These are phyloP conservation scores for Chlorella sp. DNA, from an alignment of 139 green algal species.

Conservation along the genomic window DNA sequence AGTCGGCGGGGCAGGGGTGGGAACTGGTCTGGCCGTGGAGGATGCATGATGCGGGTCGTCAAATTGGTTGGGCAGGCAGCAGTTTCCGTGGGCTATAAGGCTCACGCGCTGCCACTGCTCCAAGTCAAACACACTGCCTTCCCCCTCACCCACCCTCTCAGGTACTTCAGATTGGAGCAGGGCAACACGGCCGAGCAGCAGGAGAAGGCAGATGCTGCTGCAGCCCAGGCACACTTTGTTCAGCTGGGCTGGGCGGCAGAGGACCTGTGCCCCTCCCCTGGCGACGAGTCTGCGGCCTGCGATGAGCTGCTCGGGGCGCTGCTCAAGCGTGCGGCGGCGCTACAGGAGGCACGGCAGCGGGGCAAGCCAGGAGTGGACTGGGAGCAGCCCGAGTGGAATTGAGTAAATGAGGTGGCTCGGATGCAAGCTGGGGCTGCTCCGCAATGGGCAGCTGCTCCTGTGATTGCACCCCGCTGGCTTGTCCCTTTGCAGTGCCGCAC, in stretches of 20 bases:
- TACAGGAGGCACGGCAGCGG: conserved; percentile 16
- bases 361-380: conserved; percentile 1
- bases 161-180: conserved; percentile 1
- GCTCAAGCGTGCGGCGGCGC: conserved; percentile 6
- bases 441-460: no score
- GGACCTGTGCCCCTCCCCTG: not conserved
- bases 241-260: conserved; percentile 42
- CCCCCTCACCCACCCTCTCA: no score
- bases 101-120: not conserved
- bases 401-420: not conserved
- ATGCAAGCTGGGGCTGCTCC: no score
- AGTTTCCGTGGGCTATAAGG: no score
- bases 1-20: no score
- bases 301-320: conserved; percentile 45
- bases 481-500: no score
- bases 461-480: no score
- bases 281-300: conserved; percentile 7
- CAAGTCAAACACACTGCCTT: no score
- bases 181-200: conserved; percentile 9
- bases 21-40: no score
- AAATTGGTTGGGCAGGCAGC: no score
- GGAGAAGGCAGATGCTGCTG: conserved; percentile 39
- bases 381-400: conserved; percentile 24
- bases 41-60: no score
- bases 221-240: conserved; percentile 28